These are phyloP conservation scores for Eimeria necatrix DNA, from an alignment of 169 alveolate species.

Conservation along the genomic window DNA sequence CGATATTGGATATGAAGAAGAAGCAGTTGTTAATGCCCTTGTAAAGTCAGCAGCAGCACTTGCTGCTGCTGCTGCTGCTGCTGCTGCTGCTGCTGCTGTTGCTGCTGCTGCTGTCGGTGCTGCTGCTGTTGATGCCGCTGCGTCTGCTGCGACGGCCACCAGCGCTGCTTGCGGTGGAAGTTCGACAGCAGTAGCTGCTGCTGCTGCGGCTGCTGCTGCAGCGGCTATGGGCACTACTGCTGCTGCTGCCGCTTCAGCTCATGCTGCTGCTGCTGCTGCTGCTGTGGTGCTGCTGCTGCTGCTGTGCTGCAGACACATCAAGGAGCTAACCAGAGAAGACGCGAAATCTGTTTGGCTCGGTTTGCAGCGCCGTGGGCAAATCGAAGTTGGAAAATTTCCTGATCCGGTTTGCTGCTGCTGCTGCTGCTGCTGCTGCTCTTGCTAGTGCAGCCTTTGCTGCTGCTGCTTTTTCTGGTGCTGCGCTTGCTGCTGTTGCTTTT, in stretches of 20 bases:
- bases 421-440: no score
- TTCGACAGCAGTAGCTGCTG: not conserved
- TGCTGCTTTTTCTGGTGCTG: not conserved
- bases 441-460: no score
- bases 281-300: not conserved
- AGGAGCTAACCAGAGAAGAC: not conserved
- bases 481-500: not conserved
- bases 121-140: not conserved
- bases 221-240: no score
- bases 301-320: conserved; percentile 1
- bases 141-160: not conserved
- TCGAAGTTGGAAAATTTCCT: not conserved
- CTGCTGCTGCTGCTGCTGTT: not conserved
- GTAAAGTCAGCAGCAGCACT: not conserved
- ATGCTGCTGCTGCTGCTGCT: no score
- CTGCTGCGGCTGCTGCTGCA: no score
- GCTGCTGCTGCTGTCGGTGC: not conserved
- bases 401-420: not conserved
- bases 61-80: conserved; percentile 13
- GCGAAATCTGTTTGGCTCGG: not conserved
- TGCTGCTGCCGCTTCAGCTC: no score
- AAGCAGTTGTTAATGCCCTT: not conserved
- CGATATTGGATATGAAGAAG: not conserved
- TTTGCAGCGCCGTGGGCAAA: not conserved
- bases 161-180: not conserved